Percentiles rank a stretch among this genome's conserved stretches.
phyloP scores from a whole-genome alignment of 2,329 filamentous ascomycete genomes.

The Aspergillus awamori region DNA sequence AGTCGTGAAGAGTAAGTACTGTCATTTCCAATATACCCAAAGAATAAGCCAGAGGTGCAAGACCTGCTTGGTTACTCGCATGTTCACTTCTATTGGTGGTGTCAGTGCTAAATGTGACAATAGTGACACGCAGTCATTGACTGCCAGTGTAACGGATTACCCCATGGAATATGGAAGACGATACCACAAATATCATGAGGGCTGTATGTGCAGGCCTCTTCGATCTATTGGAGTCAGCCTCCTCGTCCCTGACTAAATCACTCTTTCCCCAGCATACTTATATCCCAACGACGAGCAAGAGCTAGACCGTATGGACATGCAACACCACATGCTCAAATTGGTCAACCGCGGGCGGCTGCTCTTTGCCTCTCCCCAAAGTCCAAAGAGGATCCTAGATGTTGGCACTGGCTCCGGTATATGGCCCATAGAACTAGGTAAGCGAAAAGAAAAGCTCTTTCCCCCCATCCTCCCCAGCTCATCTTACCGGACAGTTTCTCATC shows the following conservation, averaged over 20 bases:
- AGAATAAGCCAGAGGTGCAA: neutral
- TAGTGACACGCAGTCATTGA: conserved; percentile 48
- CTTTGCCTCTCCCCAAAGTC: conserved; percentile 50
- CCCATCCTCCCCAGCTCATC: conserved; percentile 15
- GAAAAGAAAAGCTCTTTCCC: neutral
- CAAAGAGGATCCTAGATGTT: conserved; percentile 57
- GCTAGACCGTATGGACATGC: conserved; percentile 58
- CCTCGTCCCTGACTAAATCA: conserved; percentile 24
- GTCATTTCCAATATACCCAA: neutral
- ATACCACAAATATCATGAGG: conserved; percentile 51
- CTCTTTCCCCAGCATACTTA: conserved; percentile 37
- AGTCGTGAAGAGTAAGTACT: conserved; percentile 31
- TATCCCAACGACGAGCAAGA: conserved; percentile 59
- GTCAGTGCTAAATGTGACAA: conserved; percentile 4
- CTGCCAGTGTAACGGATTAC: conserved; percentile 48
- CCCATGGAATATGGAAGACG: conserved; percentile 46
- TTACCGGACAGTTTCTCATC: conserved; percentile 13
- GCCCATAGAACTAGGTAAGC: conserved; percentile 66
- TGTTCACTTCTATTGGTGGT: conserved; percentile 1
- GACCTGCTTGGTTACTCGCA: neutral
- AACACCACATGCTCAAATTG: conserved; percentile 58
- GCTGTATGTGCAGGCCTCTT: conserved; percentile 34
- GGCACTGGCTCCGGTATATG: conserved; percentile 67
- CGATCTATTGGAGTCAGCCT: neutral
- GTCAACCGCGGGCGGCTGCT: conserved; percentile 50